Percentiles rank a stretch among this genome's conserved stretches.
Conservation (phyloP, 2,329 filamentous ascomycete species). For the Penicillium sp. region DNA sequence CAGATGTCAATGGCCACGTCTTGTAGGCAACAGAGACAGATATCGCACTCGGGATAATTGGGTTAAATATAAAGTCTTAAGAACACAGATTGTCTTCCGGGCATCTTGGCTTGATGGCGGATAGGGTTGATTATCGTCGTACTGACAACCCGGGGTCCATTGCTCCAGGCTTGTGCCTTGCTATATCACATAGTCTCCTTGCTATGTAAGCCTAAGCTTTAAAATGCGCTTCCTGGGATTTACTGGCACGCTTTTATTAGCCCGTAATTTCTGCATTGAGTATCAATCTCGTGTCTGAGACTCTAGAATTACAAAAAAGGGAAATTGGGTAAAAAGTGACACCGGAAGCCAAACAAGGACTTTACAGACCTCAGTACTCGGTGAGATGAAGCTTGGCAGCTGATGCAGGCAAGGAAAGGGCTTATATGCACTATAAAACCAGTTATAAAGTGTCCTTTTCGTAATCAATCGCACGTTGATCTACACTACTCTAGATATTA, state of each 20-base stretch:
- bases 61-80: background rate
- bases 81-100: background rate
- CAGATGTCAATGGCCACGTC: background rate
- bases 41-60: background rate
- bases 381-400: background rate
- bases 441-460: no score
- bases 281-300: background rate
- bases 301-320: background rate
- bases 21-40: background rate
- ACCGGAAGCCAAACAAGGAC: no score
- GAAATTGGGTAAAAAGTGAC: background rate
- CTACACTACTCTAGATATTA: background rate
- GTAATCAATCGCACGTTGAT: background rate
- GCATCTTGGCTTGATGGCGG: slow-evolving; percentile 1
- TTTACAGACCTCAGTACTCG: background rate
- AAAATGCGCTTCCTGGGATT: background rate
- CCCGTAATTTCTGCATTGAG: background rate
- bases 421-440: background rate
- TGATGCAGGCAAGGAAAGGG: background rate
- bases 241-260: background rate
- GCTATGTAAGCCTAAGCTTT: background rate
- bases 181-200: background rate
- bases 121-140: slow-evolving; percentile 8
- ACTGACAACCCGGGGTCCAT: slow-evolving; percentile 19
- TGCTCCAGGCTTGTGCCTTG: slow-evolving; percentile 1